Conservation (phyloP, 371 early-diverging fungal species). For the Dinochytrium kinnereticum region DNA sequence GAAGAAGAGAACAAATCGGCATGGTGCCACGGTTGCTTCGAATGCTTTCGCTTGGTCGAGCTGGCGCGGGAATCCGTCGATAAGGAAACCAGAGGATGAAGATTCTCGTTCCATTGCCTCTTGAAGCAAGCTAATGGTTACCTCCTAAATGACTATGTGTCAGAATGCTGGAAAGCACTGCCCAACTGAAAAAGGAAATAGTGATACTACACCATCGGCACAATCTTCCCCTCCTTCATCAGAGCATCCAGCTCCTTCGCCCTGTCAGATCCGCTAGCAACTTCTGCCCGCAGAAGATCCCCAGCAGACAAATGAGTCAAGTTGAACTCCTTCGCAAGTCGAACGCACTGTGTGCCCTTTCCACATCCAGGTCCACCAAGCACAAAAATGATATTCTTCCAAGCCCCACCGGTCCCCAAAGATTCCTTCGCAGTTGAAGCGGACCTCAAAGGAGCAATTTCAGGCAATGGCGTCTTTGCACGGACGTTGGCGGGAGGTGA, state of each 20-base stretch:
- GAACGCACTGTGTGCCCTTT: constrained; percentile 72
- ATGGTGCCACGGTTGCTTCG: constrained; percentile 45
- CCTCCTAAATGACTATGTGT: constrained; percentile 35
- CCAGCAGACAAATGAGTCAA: constrained; percentile 66
- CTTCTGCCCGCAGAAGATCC: constrained; percentile 73
- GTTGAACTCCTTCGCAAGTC: constrained; percentile 45
- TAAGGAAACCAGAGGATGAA: constrained; percentile 42
- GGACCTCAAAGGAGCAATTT: neutral
- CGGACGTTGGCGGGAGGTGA: too few species aligned
- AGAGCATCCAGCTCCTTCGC: constrained; percentile 56
- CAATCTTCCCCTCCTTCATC: constrained; percentile 69
- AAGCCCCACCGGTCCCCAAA: constrained; percentile 4
- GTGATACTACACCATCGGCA: constrained; percentile 69
- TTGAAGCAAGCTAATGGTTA: constrained; percentile 54
- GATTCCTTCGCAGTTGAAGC: neutral
- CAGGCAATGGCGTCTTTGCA: constrained; percentile 5
- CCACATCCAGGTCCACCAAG: constrained; percentile 62
- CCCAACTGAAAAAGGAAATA: too few species aligned
- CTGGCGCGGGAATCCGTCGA: constrained; percentile 56
- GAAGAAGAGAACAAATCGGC: constrained; percentile 56
- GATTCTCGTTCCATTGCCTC: constrained; percentile 34
- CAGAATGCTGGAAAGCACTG: neutral
- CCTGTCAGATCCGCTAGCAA: constrained; percentile 54
- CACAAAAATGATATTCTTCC: constrained; percentile 52
- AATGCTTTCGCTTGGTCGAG: constrained; percentile 52